Evolutionary conservation across 2,329 filamentous ascomycete genomes (phyloP).

Genomic region (Penicillium sp.): DNA sequence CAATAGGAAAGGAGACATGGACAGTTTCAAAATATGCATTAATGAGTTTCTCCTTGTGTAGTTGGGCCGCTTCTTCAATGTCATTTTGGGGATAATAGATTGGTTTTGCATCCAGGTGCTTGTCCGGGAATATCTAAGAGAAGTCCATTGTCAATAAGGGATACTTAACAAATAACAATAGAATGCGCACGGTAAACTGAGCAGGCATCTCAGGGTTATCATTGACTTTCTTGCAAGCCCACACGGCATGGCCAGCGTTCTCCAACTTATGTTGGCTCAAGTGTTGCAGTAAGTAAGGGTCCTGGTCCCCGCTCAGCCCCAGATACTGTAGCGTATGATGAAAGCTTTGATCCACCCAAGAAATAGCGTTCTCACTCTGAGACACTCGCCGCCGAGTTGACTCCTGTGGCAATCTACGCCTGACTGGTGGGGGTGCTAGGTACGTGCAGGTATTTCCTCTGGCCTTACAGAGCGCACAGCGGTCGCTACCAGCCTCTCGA

Average conservation of each 20-base stretch:
- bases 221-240: background rate
- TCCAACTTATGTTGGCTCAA: background rate
- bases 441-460: too few relatives aligned
- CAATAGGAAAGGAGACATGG: background rate
- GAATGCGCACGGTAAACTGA: too few relatives aligned
- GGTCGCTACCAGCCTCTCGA: too few relatives aligned
- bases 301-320: background rate
- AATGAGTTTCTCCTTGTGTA: background rate
- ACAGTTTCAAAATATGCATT: background rate
- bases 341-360: background rate
- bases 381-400: background rate
- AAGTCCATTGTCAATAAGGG: too few relatives aligned
- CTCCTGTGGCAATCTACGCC: background rate
- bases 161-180: too few relatives aligned
- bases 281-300: background rate
- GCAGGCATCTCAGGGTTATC: too few relatives aligned
- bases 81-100: background rate
- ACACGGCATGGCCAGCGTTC: background rate
- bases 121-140: background rate
- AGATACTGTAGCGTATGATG: background rate
- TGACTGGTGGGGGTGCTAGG: too few relatives aligned
- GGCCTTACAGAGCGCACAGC: too few relatives aligned
- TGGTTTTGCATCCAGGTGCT: background rate
- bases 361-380: background rate
- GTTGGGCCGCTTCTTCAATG: background rate